A percentile compares a stretch with the other conserved stretches of the same genome.
phyloP scores from a whole-genome alignment of 2,329 filamentous ascomycete species.

The Cytospora schulzeri region DNA sequence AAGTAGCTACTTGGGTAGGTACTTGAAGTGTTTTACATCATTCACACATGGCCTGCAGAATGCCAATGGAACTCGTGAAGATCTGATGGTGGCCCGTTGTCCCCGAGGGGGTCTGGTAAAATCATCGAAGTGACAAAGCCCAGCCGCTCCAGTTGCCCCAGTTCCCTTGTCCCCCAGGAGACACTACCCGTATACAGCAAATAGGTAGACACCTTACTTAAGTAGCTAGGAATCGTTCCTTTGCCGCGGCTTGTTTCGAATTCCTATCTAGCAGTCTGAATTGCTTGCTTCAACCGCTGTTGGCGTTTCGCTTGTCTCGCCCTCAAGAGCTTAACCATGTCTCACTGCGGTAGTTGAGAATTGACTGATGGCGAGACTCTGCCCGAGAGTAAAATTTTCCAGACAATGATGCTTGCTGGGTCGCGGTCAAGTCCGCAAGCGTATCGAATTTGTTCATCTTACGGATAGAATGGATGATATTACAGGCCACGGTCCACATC shows the following conservation, averaged over 20 bases:
- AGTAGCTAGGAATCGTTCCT: not conserved
- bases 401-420: slow-evolving; percentile 16
- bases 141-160: not conserved
- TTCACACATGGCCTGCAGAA: slow-evolving; percentile 1
- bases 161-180: not conserved
- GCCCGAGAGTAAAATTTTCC: slow-evolving; percentile 9
- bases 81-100: not conserved
- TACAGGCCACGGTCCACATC: slow-evolving; percentile 21
- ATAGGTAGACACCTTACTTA: too few species aligned
- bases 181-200: not conserved
- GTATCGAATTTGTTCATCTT: slow-evolving; percentile 12
- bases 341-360: not conserved
- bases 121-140: not conserved
- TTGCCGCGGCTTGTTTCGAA: not conserved
- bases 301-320: not conserved
- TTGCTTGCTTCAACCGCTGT: not conserved
- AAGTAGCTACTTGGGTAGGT: too few species aligned
- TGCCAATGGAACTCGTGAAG: not conserved
- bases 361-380: slow-evolving; percentile 14
- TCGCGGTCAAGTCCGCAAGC: slow-evolving; percentile 15
- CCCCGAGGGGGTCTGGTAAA: not conserved
- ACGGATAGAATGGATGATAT: slow-evolving; percentile 16
- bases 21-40: too few species aligned
- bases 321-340: not conserved
- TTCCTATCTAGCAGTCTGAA: too few species aligned